Evolutionary conservation across 1,284 basidiomycete genomes (phyloP).

Genomic region (Trichosporon sp.): DNA sequence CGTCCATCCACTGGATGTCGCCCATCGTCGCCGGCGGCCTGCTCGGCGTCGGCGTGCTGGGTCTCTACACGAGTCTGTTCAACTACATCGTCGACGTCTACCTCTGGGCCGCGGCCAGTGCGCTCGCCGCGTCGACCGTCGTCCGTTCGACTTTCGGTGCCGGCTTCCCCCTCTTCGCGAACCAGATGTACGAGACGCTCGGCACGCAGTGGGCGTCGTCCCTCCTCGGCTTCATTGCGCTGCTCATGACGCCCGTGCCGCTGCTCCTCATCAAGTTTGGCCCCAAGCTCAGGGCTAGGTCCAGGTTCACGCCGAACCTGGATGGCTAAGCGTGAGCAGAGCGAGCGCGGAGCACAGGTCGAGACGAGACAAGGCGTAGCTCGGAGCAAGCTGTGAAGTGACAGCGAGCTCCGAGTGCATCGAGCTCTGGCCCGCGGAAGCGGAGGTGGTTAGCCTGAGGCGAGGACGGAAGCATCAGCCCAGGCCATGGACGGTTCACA

Average conservation of each 20-base stretch:
- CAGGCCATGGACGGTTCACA: no score
- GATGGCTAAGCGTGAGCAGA: not conserved
- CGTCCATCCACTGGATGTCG: constrained; percentile 48
- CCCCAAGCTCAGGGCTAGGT: constrained; percentile 46
- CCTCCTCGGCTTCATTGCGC: constrained; percentile 44
- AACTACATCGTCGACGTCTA: constrained; percentile 54
- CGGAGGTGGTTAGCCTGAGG: no score
- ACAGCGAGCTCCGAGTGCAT: no score
- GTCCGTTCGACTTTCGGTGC: constrained; percentile 52
- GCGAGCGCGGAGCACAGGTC: not conserved
- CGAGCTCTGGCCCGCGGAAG: no score
- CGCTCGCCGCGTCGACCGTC: constrained; percentile 52
- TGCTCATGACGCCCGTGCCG: constrained; percentile 46
- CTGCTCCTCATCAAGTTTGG: constrained; percentile 50
- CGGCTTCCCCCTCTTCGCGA: constrained; percentile 50
- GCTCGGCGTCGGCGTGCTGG: constrained; percentile 49
- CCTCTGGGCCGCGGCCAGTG: constrained; percentile 52
- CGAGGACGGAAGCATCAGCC: no score
- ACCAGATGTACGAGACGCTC: constrained; percentile 52
- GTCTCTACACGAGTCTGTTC: constrained; percentile 55
- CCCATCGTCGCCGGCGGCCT: constrained; percentile 50
- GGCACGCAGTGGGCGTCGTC: constrained; percentile 44
- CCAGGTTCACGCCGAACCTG: constrained; percentile 36
- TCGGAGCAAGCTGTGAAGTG: no score
- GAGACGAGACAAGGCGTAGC: no score